A percentile compares a stretch with the other conserved stretches of the same genome.
Evolutionary conservation across 163 green algal species (phyloP).

Genomic region (Coccomyxa subellipsoidea): DNA sequence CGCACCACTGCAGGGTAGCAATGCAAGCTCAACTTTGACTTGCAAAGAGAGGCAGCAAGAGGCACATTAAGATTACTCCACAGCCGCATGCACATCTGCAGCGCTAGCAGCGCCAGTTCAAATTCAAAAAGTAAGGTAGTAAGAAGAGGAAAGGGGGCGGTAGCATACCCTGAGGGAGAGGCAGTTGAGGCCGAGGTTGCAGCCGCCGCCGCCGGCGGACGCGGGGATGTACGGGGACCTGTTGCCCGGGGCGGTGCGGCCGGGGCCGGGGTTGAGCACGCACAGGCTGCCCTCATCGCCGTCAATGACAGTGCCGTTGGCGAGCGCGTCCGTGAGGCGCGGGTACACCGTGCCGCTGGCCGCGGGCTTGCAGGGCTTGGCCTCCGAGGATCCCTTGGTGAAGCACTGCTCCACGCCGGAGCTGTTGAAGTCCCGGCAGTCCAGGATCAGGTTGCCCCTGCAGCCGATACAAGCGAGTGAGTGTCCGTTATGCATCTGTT

Average conservation of each 20-base stretch:
- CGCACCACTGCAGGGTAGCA: too few relatives aligned
- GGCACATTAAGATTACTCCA: too few relatives aligned
- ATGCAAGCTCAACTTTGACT: too few relatives aligned
- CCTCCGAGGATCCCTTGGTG: not conserved
- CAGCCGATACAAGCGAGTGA: not conserved
- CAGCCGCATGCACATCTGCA: too few relatives aligned
- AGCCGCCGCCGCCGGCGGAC: not conserved
- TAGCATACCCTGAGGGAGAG: conserved; percentile 6
- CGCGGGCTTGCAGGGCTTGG: not conserved
- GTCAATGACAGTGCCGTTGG: not conserved
- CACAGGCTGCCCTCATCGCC: conserved; percentile 4
- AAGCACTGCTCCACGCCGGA: conserved; percentile 7
- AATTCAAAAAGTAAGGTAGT: too few relatives aligned
- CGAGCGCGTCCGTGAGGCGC: not conserved
- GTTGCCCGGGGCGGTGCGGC: not conserved
- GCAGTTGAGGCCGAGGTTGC: conserved; percentile 8
- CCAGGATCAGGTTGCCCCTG: conserved; percentile 1
- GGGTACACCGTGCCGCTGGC: not conserved
- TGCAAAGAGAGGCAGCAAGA: too few relatives aligned
- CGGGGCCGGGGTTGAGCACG: not conserved
- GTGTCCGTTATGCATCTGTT: not conserved
- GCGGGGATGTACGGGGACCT: not conserved
- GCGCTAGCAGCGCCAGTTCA: too few relatives aligned
- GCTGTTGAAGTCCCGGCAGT: conserved; percentile 6
- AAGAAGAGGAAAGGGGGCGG: not conserved